These are phyloP conservation scores for Aspergillus sp. DNA, from an alignment of 2,329 filamentous ascomycete genomes.

Conservation along the genomic window DNA sequence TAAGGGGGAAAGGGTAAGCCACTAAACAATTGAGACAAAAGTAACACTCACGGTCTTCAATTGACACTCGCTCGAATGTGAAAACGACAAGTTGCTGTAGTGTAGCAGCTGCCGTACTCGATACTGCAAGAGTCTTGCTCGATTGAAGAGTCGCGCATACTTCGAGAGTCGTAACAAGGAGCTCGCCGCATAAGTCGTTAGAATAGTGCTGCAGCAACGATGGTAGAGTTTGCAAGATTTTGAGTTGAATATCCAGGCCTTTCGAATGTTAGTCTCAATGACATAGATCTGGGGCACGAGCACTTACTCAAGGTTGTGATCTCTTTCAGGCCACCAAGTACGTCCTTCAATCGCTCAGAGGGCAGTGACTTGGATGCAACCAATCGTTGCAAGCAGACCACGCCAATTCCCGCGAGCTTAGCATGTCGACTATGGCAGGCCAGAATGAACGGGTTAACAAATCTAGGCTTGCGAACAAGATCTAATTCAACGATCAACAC, in stretches of 20 bases:
- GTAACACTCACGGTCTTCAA: slow-evolving; percentile 71
- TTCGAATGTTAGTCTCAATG: slow-evolving; percentile 27
- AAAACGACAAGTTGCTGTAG: slow-evolving; percentile 90
- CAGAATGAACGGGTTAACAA: slow-evolving; percentile 91
- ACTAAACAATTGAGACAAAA: neutral
- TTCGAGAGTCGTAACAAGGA: slow-evolving; percentile 81
- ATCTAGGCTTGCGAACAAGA: slow-evolving; percentile 77
- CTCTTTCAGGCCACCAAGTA: slow-evolving; percentile 85
- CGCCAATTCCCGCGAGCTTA: slow-evolving; percentile 85
- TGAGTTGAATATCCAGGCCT: slow-evolving; percentile 88
- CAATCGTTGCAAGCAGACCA: slow-evolving; percentile 86
- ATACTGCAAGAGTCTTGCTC: slow-evolving; percentile 91
- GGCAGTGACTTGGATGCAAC: slow-evolving; percentile 82
- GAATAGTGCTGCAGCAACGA: slow-evolving; percentile 90
- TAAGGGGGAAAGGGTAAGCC: slow-evolving; percentile 19
- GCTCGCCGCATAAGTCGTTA: slow-evolving; percentile 75
- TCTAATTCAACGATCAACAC: slow-evolving; percentile 60
- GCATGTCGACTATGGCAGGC: slow-evolving; percentile 88
- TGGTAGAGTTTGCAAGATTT: slow-evolving; percentile 90
- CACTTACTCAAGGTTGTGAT: slow-evolving; percentile 71
- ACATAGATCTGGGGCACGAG: neutral
- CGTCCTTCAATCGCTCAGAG: slow-evolving; percentile 77
- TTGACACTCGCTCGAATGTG: slow-evolving; percentile 87
- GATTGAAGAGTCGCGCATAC: slow-evolving; percentile 90
- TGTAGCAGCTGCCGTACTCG: slow-evolving; percentile 95